These are phyloP conservation scores for Coniophora puteana DNA, from an alignment of 1,284 basidiomycete species.

Conservation along the genomic window DNA sequence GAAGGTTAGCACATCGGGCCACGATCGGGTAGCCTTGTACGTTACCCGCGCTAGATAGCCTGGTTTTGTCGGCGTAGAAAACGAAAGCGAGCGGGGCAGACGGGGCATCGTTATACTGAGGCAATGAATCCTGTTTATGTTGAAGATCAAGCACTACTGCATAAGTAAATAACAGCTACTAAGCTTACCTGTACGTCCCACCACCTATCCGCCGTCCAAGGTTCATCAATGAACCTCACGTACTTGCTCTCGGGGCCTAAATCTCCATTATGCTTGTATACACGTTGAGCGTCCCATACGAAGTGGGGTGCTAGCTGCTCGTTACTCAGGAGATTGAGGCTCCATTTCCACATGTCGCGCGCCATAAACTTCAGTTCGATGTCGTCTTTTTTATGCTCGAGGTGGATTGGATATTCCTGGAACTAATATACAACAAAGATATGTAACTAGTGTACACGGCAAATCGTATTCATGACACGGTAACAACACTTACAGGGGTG, in stretches of 20 bases:
- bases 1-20: conserved; percentile 32
- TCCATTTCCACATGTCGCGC: conserved; percentile 22
- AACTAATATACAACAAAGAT: too few relatives aligned
- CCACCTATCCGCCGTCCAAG: conserved; percentile 21
- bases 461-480: too few relatives aligned
- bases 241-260: too few relatives aligned
- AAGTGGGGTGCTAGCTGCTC: conserved; percentile 16
- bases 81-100: conserved; percentile 3
- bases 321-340: conserved; percentile 16
- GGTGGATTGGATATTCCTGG: background rate
- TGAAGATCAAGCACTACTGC: background rate
- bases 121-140: conserved; percentile 1
- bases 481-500: too few relatives aligned
- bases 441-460: too few relatives aligned
- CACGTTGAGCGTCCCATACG: conserved; percentile 21
- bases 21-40: conserved; percentile 40
- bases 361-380: conserved; percentile 10
- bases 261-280: conserved; percentile 20
- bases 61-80: conserved; percentile 8
- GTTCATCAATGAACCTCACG: conserved; percentile 20
- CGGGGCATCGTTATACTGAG: background rate
- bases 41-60: conserved; percentile 11
- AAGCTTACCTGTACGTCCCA: conserved; percentile 26
- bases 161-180: too few relatives aligned
- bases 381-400: conserved; percentile 29